phyloP scores from a whole-genome alignment of 75 land plant species.

The Picea glauca region DNA sequence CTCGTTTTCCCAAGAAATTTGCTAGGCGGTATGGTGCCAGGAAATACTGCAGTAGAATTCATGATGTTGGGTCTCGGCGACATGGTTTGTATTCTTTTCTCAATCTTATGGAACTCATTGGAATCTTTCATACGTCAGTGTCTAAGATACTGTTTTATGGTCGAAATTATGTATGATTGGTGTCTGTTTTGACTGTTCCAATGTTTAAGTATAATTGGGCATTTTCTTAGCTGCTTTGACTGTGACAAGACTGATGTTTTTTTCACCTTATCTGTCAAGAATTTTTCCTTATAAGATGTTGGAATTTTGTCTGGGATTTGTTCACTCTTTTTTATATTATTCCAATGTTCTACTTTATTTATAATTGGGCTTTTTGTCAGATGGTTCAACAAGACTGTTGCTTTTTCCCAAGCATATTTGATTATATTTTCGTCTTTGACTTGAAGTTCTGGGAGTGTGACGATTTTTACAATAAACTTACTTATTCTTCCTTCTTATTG shows the following conservation, averaged over 20 bases:
- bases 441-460: neutral
- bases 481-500: neutral
- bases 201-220: neutral
- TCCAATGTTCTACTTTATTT: neutral
- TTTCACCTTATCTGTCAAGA: neutral
- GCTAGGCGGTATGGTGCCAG: conserved; percentile 53
- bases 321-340: neutral
- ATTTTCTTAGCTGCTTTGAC: neutral
- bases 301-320: neutral
- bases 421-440: neutral
- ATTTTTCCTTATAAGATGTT: neutral
- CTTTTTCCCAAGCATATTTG: neutral
- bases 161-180: neutral
- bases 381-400: neutral
- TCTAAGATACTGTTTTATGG: neutral
- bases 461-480: neutral
- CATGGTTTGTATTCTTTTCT: conserved; percentile 58
- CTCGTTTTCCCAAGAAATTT: conserved; percentile 87
- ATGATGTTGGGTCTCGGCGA: conserved; percentile 98
- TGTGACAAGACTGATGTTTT: neutral
- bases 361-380: neutral
- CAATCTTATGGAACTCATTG: neutral
- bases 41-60: conserved; percentile 40
- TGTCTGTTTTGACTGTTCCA: neutral
- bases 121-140: neutral